phyloP scores from a whole-genome alignment of 306 rosid genomes.

The Glycine tomentella region DNA sequence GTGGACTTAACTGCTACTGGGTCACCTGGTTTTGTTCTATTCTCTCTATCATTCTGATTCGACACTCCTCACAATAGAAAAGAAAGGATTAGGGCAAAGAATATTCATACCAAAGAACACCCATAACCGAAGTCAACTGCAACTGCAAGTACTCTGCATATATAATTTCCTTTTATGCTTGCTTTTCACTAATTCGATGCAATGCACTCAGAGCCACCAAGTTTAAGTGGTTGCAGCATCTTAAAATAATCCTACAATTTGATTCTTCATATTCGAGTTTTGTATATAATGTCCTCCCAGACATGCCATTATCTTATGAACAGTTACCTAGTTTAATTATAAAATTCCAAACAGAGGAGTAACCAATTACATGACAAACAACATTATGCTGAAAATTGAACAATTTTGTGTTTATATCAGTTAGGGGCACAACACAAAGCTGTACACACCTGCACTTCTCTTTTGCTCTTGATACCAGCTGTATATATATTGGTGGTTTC shows the following conservation, averaged over 20 bases:
- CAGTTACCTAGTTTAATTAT: neutral
- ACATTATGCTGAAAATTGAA: neutral
- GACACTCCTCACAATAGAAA: neutral
- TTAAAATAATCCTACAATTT: constrained; percentile 22
- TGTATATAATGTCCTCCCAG: neutral
- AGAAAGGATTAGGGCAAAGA: constrained; percentile 12
- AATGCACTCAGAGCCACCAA: constrained; percentile 31
- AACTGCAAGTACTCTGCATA: constrained; percentile 34
- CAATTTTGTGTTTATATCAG: neutral
- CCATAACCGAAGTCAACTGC: constrained; percentile 44
- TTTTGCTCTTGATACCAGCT: neutral
- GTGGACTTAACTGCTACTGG: constrained; percentile 52
- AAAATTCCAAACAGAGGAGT: neutral
- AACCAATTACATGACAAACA: neutral
- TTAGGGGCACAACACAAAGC: neutral
- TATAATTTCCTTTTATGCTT: constrained; percentile 27
- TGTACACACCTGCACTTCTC: neutral
- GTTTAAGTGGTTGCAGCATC: constrained; percentile 44
- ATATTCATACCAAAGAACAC: constrained; percentile 37
- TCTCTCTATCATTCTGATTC: constrained; percentile 31
- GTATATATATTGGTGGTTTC: neutral
- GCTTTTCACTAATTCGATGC: constrained; percentile 36
- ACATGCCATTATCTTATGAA: constrained; percentile 5
- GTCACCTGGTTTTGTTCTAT: constrained; percentile 39
- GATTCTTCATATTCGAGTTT: neutral